phyloP scores from a whole-genome alignment of 2,329 filamentous ascomycete species.

The Aspergillus udagawae region DNA sequence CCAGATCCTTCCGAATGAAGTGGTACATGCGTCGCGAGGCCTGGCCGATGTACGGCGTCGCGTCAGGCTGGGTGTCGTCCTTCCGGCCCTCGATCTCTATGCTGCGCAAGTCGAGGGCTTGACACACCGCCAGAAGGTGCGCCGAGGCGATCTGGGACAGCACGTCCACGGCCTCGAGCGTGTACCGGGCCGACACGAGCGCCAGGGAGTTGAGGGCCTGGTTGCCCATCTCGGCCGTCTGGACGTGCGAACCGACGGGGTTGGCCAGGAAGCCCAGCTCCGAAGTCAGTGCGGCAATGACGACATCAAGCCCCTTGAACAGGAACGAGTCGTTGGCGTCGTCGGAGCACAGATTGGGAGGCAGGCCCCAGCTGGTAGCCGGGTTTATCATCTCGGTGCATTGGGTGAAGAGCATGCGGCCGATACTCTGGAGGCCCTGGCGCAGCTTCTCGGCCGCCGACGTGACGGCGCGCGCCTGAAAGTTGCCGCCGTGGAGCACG shows the following conservation, averaged over 20 bases:
- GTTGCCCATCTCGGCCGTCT: conserved; percentile 63
- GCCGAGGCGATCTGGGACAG: conserved; percentile 50
- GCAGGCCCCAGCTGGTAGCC: conserved; percentile 53
- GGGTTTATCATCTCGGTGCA: conserved; percentile 60
- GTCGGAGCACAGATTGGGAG: conserved; percentile 58
- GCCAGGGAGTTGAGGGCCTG: conserved; percentile 64
- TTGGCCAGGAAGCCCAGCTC: conserved; percentile 61
- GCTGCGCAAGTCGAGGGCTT: conserved; percentile 52
- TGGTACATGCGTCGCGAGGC: no score
- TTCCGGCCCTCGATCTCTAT: no score
- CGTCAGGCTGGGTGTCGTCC: no score
- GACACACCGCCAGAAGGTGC: conserved; percentile 54
- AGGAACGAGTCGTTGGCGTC: conserved; percentile 56
- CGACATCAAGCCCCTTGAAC: conserved; percentile 62
- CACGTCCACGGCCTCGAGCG: conserved; percentile 53
- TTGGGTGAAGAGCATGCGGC: conserved; percentile 60
- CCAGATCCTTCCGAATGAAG: no score
- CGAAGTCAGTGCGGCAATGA: conserved; percentile 58
- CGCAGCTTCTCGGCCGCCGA: conserved; percentile 61
- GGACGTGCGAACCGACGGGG: conserved; percentile 58
- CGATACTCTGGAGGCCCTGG: conserved; percentile 48
- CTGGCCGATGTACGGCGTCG: no score
- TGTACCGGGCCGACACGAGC: conserved; percentile 54
- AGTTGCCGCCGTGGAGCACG: conserved; percentile 61
- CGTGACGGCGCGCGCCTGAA: conserved; percentile 60